These are phyloP conservation scores for Stephania cephalantha DNA, from an alignment of 164 flowering plant species.

Conservation along the genomic window DNA sequence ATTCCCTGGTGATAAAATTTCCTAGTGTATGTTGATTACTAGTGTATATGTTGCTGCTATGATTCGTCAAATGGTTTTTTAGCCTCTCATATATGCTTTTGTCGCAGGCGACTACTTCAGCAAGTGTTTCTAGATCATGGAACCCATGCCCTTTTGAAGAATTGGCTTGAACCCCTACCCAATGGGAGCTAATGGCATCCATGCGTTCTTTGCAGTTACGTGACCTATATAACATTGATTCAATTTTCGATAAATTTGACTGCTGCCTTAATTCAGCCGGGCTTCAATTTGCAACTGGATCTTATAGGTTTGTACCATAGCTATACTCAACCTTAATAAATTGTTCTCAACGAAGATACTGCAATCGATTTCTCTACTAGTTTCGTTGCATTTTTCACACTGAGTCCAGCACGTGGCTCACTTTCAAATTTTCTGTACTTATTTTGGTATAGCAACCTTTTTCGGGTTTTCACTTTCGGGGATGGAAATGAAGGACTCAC, in stretches of 20 bases:
- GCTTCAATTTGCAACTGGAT: constrained; percentile 63
- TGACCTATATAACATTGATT: constrained; percentile 60
- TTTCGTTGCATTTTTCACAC: constrained; percentile 1
- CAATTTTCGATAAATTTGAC: constrained; percentile 70
- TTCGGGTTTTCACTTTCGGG: constrained; percentile 48
- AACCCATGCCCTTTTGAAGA: no score
- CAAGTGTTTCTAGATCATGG: no score
- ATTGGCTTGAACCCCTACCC: no score
- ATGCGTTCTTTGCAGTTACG: constrained; percentile 39
- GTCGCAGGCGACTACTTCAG: no score
- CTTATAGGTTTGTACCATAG: constrained; percentile 48
- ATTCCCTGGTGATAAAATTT: no score
- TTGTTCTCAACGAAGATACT: not conserved
- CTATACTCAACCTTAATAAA: not conserved
- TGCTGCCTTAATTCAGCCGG: constrained; percentile 66
- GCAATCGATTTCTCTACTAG: not conserved
- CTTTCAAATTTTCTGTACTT: constrained; percentile 6
- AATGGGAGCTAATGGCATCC: constrained; percentile 14
- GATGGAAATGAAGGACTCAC: constrained; percentile 44
- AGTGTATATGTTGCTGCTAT: no score
- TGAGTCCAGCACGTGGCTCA: constrained; percentile 14
- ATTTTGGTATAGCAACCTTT: constrained; percentile 36
- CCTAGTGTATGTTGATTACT: no score
- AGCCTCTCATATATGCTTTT: no score
- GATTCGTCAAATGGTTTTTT: no score